Base-by-base conservation (phyloP, 352 stramenopile genomes). In the Phytophthora constricta region DNA sequence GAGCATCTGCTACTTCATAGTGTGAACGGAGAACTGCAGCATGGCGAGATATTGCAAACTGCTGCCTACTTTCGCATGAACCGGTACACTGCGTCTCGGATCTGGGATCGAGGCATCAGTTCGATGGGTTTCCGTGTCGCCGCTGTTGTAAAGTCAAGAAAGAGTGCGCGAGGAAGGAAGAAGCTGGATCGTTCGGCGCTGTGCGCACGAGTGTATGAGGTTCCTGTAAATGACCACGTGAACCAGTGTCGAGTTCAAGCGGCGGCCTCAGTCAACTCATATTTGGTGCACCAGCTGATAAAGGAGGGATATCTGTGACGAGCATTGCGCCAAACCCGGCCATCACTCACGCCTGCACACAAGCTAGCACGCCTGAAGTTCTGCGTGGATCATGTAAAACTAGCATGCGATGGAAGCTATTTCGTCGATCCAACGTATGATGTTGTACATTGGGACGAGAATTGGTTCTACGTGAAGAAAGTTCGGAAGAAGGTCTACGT, bases 401-500 rank as follows among this genome's bases (percentile, higher is more conserved):
- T n/a, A 14, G 22, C 3, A 4, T 1, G 5, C 28, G 20, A 54
- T 28, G 28, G 55, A 8, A 4, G 19, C 5, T 39, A 22, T n/a
- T 11, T 27, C 10, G 34, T 62, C 16, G 39, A 31, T 20, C 26
- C 41, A 9, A 43, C 54, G 45, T 55, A 39, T 8, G 31, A 62
- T 23, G 22, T 53, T 14, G 55, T 62, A 3, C 22, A 62, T 20
- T 39, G 51, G 1, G 45, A 55, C n/a, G 55, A 62, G 20, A 62
- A 62, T 20, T 62, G 43, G 55, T 62, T 55, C 20, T 52, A 49
- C 16, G 17, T 62, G 1, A 55, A 62, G 55, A 54, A 62, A 8
- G 11, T 55, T 27, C 26, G n/a, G 2, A 9, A 54, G 20, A 33
- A 25, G 2, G 41, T 62, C 1, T 62, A 55, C 28, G 9, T 62